Percentiles rank a stretch among this genome's conserved stretches.
These are phyloP conservation scores for Corrigiola litoralis DNA, from an alignment of 179 eudicot species.

Conservation along the genomic window DNA sequence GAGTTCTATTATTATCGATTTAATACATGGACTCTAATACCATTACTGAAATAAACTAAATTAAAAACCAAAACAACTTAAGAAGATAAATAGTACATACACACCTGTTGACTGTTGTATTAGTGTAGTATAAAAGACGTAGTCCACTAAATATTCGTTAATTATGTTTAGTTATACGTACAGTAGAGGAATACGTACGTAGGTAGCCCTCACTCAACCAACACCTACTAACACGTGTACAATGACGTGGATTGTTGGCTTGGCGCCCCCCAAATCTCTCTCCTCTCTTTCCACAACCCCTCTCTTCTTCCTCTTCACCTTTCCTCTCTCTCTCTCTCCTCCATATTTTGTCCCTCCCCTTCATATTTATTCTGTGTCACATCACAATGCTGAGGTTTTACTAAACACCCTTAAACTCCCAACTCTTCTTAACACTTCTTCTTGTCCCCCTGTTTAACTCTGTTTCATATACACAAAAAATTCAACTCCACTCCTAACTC, in stretches of 20 bases:
- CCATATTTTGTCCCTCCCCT: background rate
- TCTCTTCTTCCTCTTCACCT: background rate
- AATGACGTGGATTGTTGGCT: constrained; percentile 70
- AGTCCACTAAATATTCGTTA: no score
- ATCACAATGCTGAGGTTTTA: constrained; percentile 23
- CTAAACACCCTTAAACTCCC: background rate
- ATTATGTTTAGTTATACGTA: background rate
- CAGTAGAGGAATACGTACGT: background rate
- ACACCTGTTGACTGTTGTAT: no score
- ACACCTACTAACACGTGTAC: constrained; percentile 55
- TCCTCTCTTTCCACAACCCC: background rate
- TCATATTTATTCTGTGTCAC: constrained; percentile 2
- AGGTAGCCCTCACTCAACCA: constrained; percentile 15
- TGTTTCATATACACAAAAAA: background rate
- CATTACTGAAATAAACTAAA: no score
- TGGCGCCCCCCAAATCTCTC: constrained; percentile 35
- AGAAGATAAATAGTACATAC: no score
- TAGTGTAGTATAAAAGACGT: no score
- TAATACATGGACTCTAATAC: no score
- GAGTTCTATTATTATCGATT: no score
- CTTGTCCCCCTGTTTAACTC: background rate
- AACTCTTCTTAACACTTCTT: background rate
- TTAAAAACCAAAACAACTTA: no score
- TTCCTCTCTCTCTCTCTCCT: constrained; percentile 16
- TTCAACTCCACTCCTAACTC: background rate